phyloP scores from a whole-genome alignment of 2,329 filamentous ascomycete genomes.

The Emmonsiellopsis sp. region DNA sequence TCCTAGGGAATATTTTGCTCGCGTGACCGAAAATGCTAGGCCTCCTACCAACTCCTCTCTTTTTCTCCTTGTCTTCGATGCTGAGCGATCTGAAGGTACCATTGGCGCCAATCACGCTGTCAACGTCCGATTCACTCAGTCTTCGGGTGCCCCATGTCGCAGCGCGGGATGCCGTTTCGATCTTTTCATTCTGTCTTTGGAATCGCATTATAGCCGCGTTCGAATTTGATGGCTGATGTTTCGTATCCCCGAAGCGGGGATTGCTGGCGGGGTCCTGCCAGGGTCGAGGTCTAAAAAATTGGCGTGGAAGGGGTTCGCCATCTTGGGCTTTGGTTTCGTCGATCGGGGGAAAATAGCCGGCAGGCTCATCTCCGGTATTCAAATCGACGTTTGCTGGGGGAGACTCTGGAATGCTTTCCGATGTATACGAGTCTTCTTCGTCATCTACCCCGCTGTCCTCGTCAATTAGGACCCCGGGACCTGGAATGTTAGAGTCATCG shows the following conservation, averaged over 20 bases:
- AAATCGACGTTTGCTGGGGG: constrained; percentile 19
- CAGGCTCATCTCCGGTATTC: constrained; percentile 16
- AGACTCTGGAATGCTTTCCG: constrained; percentile 20
- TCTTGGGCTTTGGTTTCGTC: constrained; percentile 19
- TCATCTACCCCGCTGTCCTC: constrained; percentile 31
- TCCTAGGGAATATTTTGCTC: constrained; percentile 29
- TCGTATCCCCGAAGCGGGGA: constrained; percentile 19
- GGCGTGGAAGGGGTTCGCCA: constrained; percentile 25
- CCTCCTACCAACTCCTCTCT: constrained; percentile 35
- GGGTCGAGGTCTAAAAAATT: constrained; percentile 33
- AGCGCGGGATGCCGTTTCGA: constrained; percentile 45
- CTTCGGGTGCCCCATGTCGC: constrained; percentile 47
- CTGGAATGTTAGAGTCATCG: constrained; percentile 38
- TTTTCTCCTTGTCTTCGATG: constrained; percentile 21
- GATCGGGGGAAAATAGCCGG: constrained; percentile 15
- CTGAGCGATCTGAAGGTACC: constrained; percentile 7
- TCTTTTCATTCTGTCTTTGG: constrained; percentile 39
- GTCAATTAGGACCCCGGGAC: constrained; percentile 41
- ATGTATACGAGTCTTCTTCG: constrained; percentile 20
- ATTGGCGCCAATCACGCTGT: constrained; percentile 35
- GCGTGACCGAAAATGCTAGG: constrained; percentile 37
- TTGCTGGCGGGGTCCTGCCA: constrained; percentile 41
- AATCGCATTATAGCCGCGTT: constrained; percentile 49
- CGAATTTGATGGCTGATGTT: constrained; percentile 43
- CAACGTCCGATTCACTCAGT: constrained; percentile 44